A percentile compares a stretch with the other conserved stretches of the same genome.
These are phyloP conservation scores for maize (Zea mays) DNA, from an alignment of 176 grass and related monocot genomes.

Conservation along the genomic window DNA sequence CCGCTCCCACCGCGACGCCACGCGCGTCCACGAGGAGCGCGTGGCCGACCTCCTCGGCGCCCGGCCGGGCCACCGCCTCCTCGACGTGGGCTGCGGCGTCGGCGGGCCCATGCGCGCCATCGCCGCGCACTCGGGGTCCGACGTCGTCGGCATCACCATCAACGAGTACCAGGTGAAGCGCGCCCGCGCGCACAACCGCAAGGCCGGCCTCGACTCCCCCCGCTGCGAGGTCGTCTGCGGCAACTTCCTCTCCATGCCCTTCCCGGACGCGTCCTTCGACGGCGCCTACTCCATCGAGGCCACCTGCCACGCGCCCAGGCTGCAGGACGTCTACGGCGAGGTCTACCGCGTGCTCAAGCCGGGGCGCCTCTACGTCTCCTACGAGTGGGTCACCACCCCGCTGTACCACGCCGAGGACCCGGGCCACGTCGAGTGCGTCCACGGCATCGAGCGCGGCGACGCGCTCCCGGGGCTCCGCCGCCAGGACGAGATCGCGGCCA, in stretches of 20 bases:
- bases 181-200: constrained; percentile 81
- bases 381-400: constrained; percentile 93
- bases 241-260: constrained; percentile 97
- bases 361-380: constrained; percentile 74
- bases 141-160: constrained; percentile 97
- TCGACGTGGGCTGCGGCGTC: constrained; percentile 90
- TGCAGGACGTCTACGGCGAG: constrained; percentile 94
- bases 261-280: constrained; percentile 77
- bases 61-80: constrained; percentile 52
- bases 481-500: constrained; percentile 69
- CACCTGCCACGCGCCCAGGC: constrained; percentile 91
- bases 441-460: constrained; percentile 88
- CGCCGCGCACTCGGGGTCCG: constrained; percentile 62
- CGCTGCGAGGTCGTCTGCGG: constrained; percentile 93
- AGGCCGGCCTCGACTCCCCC: constrained; percentile 62
- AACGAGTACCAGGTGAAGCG: constrained; percentile 98
- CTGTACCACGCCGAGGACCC: constrained; percentile 71
- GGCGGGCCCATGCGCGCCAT: constrained; percentile 98
- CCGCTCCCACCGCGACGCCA: constrained; percentile 79
- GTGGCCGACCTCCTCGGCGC: constrained; percentile 67
- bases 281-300: constrained; percentile 97
- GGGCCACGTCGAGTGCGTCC: constrained; percentile 77
- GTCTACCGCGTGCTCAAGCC: constrained; percentile 89
- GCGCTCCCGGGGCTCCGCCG: constrained; percentile 78
- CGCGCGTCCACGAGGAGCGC: constrained; percentile 86